A percentile compares a stretch with the other conserved stretches of the same genome.
Evolutionary conservation across 2,329 filamentous ascomycete genomes (phyloP).

Genomic region (Phyllosticta paracitricarpa): DNA sequence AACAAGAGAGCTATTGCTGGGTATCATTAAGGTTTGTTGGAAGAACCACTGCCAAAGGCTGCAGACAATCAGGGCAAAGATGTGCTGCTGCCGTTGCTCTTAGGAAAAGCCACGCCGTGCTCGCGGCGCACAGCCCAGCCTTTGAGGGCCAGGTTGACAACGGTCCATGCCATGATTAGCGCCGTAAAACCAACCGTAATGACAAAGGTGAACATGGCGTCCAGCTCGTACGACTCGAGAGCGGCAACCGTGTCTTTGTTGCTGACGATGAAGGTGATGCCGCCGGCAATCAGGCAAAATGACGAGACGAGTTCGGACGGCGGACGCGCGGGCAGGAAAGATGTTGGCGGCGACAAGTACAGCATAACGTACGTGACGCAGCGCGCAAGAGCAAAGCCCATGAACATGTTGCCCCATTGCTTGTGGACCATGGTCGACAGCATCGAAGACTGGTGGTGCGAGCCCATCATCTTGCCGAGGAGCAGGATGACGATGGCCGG

Average conservation of each 20-base stretch:
- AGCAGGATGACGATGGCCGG: conserved; percentile 79
- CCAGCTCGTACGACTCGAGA: conserved; percentile 67
- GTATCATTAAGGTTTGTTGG: conserved; percentile 2
- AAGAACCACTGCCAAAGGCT: background rate
- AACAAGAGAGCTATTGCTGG: background rate
- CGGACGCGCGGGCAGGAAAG: conserved; percentile 70
- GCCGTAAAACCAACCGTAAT: conserved; percentile 75
- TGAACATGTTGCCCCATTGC: conserved; percentile 82
- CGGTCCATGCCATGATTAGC: conserved; percentile 75
- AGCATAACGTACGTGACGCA: conserved; percentile 69
- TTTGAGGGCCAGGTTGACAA: conserved; percentile 71
- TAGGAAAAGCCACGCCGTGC: conserved; percentile 9
- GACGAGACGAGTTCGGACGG: conserved; percentile 81
- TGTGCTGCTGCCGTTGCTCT: background rate
- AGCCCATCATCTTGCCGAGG: conserved; percentile 89
- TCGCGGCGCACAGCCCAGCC: conserved; percentile 59
- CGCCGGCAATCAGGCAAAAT: conserved; percentile 80
- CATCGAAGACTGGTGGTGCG: conserved; percentile 76
- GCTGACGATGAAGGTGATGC: conserved; percentile 86
- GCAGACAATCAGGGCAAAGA: conserved; percentile 1
- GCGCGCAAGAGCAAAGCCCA: conserved; percentile 70
- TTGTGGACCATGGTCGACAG: conserved; percentile 85
- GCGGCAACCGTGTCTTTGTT: conserved; percentile 64
- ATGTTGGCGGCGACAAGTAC: conserved; percentile 72
- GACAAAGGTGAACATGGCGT: conserved; percentile 91